These are phyloP conservation scores for Phaeodactylum tricornutum DNA, from an alignment of 108 stramenopile species.

Conservation along the genomic window DNA sequence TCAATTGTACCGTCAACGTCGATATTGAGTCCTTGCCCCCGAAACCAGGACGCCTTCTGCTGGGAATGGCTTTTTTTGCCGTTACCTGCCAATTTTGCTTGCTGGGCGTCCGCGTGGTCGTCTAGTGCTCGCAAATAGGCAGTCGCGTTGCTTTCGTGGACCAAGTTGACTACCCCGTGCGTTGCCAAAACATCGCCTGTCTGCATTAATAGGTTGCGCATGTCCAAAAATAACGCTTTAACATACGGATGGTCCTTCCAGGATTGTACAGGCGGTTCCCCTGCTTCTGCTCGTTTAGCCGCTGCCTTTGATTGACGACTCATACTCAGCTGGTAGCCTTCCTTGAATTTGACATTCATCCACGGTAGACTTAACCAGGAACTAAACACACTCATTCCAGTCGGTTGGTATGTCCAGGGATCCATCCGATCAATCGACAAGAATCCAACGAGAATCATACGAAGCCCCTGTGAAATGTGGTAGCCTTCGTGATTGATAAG, in stretches of 20 bases:
- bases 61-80: no score
- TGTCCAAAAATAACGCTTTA: conserved; percentile 8
- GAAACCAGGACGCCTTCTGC: conserved; percentile 14
- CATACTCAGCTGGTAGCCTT: conserved; percentile 12
- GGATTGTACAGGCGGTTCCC: not conserved
- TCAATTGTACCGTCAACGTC: conserved; percentile 15
- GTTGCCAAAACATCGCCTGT: conserved; percentile 20
- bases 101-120: no score
- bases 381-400: conserved; percentile 29
- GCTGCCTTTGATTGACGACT: conserved; percentile 3
- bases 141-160: conserved; percentile 7
- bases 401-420: conserved; percentile 27
- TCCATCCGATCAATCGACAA: conserved; percentile 43
- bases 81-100: no score
- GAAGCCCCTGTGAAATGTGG: conserved; percentile 34
- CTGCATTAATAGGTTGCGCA: conserved; percentile 1
- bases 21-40: conserved; percentile 21
- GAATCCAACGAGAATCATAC: conserved; percentile 61
- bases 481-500: conserved; percentile 46
- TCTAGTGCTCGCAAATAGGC: conserved; percentile 19
- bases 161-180: conserved; percentile 13
- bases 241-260: conserved; percentile 9
- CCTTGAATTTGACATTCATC: conserved; percentile 29
- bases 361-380: conserved; percentile 44
- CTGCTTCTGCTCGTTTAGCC: conserved; percentile 2